Conservation (phyloP, 139 green algal species). For the Deuterostichococcus epilithicus region DNA sequence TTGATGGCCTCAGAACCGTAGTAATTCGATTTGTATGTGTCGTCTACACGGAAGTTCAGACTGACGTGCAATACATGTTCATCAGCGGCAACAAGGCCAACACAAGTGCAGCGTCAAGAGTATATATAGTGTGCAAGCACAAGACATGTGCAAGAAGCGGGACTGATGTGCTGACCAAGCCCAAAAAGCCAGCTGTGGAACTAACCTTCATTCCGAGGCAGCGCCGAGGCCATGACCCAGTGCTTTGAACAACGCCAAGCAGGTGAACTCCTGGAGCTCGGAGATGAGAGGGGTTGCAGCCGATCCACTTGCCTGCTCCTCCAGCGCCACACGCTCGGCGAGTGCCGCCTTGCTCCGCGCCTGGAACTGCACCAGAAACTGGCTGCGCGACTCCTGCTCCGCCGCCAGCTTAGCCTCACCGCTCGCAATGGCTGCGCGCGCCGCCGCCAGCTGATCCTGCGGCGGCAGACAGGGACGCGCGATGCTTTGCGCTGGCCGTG, state of each 20-base stretch:
- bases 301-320: not conserved
- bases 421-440: not conserved
- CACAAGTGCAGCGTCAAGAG: not conserved
- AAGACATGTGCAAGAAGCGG: too few relatives aligned
- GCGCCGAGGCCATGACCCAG: too few relatives aligned
- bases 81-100: too few relatives aligned
- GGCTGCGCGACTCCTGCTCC: not conserved
- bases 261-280: too few relatives aligned
- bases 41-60: not conserved
- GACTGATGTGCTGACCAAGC: too few relatives aligned
- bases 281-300: too few relatives aligned
- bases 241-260: too few relatives aligned
- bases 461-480: too few relatives aligned
- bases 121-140: too few relatives aligned
- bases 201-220: too few relatives aligned
- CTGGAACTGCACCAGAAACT: not conserved
- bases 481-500: too few relatives aligned
- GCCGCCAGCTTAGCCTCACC: not conserved
- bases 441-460: not conserved
- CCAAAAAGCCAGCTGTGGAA: too few relatives aligned
- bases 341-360: not conserved
- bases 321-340: not conserved
- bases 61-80: not conserved
- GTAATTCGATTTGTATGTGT: not conserved
- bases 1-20: not conserved